phyloP scores from a whole-genome alignment of 345 rosid genomes.

The Acer saccharum region DNA sequence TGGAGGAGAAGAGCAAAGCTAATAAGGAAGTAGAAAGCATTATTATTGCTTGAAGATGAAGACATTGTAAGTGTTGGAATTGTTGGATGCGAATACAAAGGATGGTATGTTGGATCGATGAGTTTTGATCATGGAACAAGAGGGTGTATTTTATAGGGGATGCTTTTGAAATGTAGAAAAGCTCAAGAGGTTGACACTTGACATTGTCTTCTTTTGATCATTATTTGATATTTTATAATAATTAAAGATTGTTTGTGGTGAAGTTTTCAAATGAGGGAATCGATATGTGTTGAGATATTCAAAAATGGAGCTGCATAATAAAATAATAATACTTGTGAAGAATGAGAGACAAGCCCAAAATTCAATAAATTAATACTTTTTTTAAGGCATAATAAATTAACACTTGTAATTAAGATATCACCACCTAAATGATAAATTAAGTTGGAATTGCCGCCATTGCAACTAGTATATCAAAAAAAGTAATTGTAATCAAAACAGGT shows the following conservation, averaged over 20 bases:
- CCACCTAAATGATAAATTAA: no score
- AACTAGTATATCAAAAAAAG: no score
- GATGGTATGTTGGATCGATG: not conserved
- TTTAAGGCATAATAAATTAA: no score
- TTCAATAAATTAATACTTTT: not conserved
- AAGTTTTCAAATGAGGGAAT: not conserved
- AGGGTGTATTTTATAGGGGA: not conserved
- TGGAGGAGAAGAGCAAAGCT: constrained; percentile 25
- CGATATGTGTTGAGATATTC: not conserved
- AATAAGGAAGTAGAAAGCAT: not conserved
- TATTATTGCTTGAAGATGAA: not conserved
- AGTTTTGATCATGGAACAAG: not conserved
- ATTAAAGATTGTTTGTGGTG: no score
- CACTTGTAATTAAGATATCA: no score
- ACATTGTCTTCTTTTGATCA: not conserved
- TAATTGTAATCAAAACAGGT: no score
- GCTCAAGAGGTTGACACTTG: not conserved
- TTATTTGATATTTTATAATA: no score
- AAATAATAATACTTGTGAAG: not conserved
- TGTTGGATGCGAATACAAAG: not conserved
- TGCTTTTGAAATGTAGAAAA: not conserved
- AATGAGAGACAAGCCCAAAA: not conserved
- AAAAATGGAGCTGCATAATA: not conserved
- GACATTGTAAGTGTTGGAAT: constrained; percentile 27
- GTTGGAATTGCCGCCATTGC: no score